Percentiles rank a stretch among this genome's conserved stretches.
These are phyloP conservation scores for Tuber melanosporum DNA, from an alignment of 495 filamentous ascomycete species.

Conservation along the genomic window DNA sequence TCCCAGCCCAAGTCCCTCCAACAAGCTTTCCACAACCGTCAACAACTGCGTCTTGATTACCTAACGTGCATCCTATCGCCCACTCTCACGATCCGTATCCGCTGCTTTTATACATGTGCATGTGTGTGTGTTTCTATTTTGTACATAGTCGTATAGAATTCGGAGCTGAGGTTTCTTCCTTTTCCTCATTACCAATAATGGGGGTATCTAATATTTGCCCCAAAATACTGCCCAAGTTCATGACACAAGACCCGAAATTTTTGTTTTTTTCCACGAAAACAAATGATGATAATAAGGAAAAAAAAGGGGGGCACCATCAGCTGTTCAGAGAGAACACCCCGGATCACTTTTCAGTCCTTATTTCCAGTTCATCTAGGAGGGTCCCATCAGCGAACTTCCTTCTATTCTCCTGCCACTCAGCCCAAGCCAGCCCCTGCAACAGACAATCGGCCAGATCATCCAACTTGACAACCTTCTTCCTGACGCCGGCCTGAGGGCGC, in stretches of 20 bases:
- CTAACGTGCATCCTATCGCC: background rate
- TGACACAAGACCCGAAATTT: background rate
- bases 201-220: background rate
- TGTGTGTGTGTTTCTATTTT: background rate
- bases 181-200: background rate
- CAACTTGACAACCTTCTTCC: conserved; percentile 52
- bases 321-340: background rate
- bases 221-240: background rate
- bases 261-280: background rate
- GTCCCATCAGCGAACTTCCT: conserved; percentile 46
- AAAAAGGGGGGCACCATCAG: background rate
- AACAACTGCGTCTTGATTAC: background rate
- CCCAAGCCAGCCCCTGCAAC: conserved; percentile 77
- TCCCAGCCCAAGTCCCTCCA: conserved; percentile 6
- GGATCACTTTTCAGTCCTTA: background rate
- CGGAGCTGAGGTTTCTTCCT: conserved; percentile 1
- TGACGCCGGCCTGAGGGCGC: conserved; percentile 25
- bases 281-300: background rate
- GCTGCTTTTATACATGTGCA: background rate
- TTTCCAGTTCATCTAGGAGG: conserved; percentile 22
- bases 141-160: conserved; percentile 1
- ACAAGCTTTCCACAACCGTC: background rate
- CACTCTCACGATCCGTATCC: background rate
- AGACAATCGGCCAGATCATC: conserved; percentile 91
- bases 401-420: conserved; percentile 72